A percentile compares a stretch with the other conserved stretches of the same genome.
Conservation (phyloP, 2,329 filamentous ascomycete species). For the Fusarium sororula region DNA sequence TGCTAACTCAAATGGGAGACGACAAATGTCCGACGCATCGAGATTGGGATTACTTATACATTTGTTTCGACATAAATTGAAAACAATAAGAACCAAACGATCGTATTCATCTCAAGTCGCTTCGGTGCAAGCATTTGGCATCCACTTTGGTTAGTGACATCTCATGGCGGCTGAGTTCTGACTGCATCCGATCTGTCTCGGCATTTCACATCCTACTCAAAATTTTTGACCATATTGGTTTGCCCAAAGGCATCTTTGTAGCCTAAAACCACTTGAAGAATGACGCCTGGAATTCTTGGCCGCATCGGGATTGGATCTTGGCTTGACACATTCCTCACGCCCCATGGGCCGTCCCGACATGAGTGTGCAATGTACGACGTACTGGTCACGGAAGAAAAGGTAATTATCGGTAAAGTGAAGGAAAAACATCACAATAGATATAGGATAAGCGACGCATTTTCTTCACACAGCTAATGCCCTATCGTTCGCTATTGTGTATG, state of each 20-base stretch:
- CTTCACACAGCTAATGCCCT: fast-evolving
- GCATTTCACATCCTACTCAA: no score
- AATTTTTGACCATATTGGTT: fast-evolving
- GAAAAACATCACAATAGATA: background rate
- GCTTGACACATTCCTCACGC: background rate
- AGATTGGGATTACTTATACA: no score
- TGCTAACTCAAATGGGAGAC: no score
- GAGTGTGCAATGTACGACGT: background rate
- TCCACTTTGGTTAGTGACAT: fast-evolving
- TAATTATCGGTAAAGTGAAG: fast-evolving
- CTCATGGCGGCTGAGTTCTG: background rate
- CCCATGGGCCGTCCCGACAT: background rate
- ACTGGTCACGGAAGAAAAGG: fast-evolving
- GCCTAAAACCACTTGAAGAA: background rate
- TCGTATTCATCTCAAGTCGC: background rate
- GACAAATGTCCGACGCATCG: no score
- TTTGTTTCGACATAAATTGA: no score
- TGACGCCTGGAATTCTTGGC: background rate
- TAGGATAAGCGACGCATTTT: fast-evolving
- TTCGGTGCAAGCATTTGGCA: background rate
- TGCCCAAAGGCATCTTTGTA: fast-evolving
- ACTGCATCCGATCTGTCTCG: background rate
- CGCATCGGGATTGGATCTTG: background rate
- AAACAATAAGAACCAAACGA: fast-evolving
- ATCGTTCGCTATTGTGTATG: background rate